These are phyloP conservation scores for Balamuthia mandrillaris DNA, from an alignment of 208 protist species.

Conservation along the genomic window DNA sequence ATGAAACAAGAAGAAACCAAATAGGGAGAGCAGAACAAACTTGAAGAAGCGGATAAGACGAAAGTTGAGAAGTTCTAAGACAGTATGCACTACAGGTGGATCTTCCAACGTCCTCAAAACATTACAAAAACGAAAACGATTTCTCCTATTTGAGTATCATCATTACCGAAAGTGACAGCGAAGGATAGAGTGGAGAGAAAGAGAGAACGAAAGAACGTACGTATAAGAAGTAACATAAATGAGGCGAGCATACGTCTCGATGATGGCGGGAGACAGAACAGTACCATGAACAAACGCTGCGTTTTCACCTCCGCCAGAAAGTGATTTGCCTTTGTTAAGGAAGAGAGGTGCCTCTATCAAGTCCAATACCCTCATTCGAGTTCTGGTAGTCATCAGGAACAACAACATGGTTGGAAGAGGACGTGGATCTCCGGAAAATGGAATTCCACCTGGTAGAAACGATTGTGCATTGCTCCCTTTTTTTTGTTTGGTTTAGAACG, in stretches of 20 bases:
- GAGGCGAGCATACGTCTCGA: neutral
- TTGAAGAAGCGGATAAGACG: slow-evolving; percentile 24
- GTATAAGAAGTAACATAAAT: neutral
- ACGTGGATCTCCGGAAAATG: neutral
- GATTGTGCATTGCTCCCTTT: neutral
- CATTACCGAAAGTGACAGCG: neutral
- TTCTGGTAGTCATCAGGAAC: neutral
- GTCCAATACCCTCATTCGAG: slow-evolving; percentile 4
- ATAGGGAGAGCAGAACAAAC: neutral
- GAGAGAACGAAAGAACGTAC: too few relatives aligned
- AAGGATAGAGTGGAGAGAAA: neutral
- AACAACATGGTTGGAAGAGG: slow-evolving; percentile 1
- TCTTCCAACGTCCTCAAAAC: neutral
- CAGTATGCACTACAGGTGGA: neutral
- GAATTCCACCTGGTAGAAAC: neutral
- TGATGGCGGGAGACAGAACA: neutral
- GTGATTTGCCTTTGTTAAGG: neutral
- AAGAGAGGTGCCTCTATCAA: slow-evolving; percentile 3
- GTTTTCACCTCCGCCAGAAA: too few relatives aligned
- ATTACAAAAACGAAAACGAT: slow-evolving; percentile 4
- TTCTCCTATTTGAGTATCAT: neutral
- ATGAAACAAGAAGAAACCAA: neutral
- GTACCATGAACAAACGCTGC: too few relatives aligned
- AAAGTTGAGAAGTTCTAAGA: slow-evolving; percentile 14
- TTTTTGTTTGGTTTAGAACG: too few relatives aligned